Evolutionary conservation across 1,139 yeast genomes (phyloP), one percentile per base, ranked within the genome.

Genomic region (Komagataea norvegica): DNA sequence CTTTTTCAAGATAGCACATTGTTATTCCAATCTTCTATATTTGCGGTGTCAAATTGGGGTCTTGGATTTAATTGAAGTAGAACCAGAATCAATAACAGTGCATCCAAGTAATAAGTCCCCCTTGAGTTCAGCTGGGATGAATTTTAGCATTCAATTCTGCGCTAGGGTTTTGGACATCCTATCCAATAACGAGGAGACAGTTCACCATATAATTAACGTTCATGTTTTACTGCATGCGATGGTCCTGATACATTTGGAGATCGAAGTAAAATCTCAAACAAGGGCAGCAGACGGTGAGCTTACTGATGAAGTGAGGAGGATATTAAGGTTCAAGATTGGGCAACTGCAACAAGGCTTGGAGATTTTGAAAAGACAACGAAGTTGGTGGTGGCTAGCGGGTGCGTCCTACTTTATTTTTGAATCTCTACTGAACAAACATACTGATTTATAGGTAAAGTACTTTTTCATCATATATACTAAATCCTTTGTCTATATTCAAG

Each of bases 41-140:
- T 21, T 41, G 15, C 21, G 44, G 22, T 41, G 42, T 17, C 40
- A 39, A n/a, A 38, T 38, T 15, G 44, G 44, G 1, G 39, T 41
- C 8, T 23, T 41, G 16, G 37, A 41, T 13, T 17, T 41, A 21
- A 36, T 41, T 21, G 44, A 41, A 14, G 26, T 27, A 5, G 28
- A 24, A 3, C 18, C 22, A 8, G 26, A 24, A 11, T 22, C 31
- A 3, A 28, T 20, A n/a, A 27, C 8, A 11, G 18, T 29, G 14
- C 34, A 35, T 13, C 38, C 27, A 7, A 32, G 18, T 8, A 21
- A 22, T 8, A 31, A 33, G 4, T 25, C 31, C 8, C 44, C 42
- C 11, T 31, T 41, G 24, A 25, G 40, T 25, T 33, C 34, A 14
- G 31, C 36, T 6, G 44, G 42, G 3, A 41, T 41, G 42, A 36